phyloP scores from a whole-genome alignment of 1,139 yeast species.

The Sugiyamaella novakii region DNA sequence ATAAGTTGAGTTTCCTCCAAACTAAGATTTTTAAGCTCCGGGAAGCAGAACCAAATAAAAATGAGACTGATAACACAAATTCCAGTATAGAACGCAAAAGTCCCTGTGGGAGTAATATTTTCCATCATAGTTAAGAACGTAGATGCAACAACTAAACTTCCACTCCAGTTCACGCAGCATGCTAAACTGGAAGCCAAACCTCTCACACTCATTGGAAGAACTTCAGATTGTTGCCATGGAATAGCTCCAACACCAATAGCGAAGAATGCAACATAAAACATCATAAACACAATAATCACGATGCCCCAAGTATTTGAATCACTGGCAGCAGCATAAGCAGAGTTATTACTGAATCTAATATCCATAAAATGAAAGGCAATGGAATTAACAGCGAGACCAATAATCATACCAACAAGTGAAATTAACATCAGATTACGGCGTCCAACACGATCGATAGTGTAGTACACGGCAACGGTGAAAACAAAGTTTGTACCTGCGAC shows the following conservation, averaged over 20 bases:
- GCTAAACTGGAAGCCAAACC: conserved; percentile 90
- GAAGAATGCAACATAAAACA: conserved; percentile 81
- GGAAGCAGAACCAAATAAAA: conserved; percentile 79
- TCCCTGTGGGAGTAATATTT: conserved; percentile 91
- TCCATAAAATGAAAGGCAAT: conserved; percentile 82
- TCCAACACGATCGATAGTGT: conserved; percentile 82
- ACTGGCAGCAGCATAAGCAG: conserved; percentile 46
- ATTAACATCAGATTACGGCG: conserved; percentile 74
- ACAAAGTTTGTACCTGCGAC: conserved; percentile 91
- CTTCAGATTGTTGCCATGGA: conserved; percentile 97
- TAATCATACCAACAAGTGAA: conserved; percentile 79
- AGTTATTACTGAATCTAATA: conserved; percentile 53
- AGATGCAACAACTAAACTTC: conserved; percentile 85
- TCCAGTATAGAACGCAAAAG: conserved; percentile 87
- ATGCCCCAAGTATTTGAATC: conserved; percentile 83
- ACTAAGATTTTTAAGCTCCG: conserved; percentile 88
- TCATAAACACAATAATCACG: conserved; percentile 81
- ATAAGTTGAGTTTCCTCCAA: conserved; percentile 87
- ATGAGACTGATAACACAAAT: conserved; percentile 70
- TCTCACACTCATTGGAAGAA: conserved; percentile 90
- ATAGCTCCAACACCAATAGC: conserved; percentile 95
- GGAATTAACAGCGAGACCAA: conserved; percentile 75
- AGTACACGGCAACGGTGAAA: conserved; percentile 78
- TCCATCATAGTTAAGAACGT: conserved; percentile 93
- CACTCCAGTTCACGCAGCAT: conserved; percentile 96